Evolutionary conservation across 768 basidiomycete genomes (phyloP), one percentile per base, ranked within the genome.

Genomic region (Trametes villosa): DNA sequence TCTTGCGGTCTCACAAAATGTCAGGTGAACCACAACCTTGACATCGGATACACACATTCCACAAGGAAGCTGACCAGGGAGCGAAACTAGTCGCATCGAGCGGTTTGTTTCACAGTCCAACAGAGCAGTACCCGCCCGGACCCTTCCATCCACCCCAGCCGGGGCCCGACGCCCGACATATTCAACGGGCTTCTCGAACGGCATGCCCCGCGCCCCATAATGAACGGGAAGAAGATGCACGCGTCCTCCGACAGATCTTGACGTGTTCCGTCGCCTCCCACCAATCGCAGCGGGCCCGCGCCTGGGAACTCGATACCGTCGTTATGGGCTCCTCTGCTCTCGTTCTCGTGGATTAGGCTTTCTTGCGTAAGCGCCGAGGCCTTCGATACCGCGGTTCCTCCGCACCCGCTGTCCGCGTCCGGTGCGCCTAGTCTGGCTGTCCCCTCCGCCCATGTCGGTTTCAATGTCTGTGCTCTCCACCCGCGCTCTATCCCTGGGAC

Each of bases 311-410:
- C 45, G 40, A 48, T 22, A 45, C 20, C 22, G 53, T 61, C 31
- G 40, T 61, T 61, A 55, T 49, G 60, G 60, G 17, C 48, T 11
- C 40, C 60, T 61, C 60, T 50, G 60, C 48, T 50, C 53, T 61
- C 60, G 53, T 54, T 54, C 60, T 61, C 60, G 60, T 50, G 60
- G 48, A 34, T 54, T 50, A 55, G 53, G 20, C 47, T 50, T 54
- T 42, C 31, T 50, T 42, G 41, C 48, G 24, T 61, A 61, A 41
- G 53, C 36, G 33, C 45, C 45, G 9, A 9, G 18, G 8, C n/a
- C 53, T 42, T 49, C 53, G 38, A 36, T n/a, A 9, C 53, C 59
- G 53, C 53, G 38, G 41, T 31, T 55, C 24, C 47, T 51, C 60
- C 53, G 53, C 31, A 27, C 18, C 47, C 13, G 15, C 41, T 17